Conservation (phyloP, 129 eudicot genomes). For the Deinandra increscens region DNA sequence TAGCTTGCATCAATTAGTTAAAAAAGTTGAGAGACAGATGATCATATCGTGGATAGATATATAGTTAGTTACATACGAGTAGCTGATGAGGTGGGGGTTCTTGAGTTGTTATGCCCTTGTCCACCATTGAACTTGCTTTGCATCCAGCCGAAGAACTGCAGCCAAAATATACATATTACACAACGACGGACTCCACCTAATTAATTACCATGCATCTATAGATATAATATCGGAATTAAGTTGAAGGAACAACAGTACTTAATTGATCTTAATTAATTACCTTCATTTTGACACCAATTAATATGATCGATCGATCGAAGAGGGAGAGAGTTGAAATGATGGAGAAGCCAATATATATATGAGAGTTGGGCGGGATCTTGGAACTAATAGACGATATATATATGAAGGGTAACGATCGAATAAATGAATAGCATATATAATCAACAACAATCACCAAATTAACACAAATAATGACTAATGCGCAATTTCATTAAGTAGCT, state of each 20-base stretch:
- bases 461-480: background rate
- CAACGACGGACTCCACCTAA: no score
- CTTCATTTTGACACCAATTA: conserved; percentile 52
- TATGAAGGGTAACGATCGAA: no score
- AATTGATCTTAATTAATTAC: conserved; percentile 34
- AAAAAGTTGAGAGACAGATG: no score
- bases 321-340: background rate
- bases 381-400: conserved; percentile 41
- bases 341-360: conserved; percentile 40
- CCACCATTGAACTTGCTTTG: conserved; percentile 62
- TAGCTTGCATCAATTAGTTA: no score
- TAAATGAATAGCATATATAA: no score
- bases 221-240: no score
- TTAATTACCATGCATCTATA: no score
- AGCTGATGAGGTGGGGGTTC: conserved; percentile 32
- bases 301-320: no score
- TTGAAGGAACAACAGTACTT: no score
- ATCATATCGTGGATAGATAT: no score
- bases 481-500: no score
- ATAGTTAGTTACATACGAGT: conserved; percentile 37
- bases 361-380: conserved; percentile 49
- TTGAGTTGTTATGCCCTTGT: conserved; percentile 46
- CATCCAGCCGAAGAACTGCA: conserved; percentile 92
- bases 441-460: conserved; percentile 11
- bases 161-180: conserved; percentile 26